These are phyloP conservation scores for Rhynchospora pubera DNA, from an alignment of 176 grass and related monocot genomes.

Conservation along the genomic window DNA sequence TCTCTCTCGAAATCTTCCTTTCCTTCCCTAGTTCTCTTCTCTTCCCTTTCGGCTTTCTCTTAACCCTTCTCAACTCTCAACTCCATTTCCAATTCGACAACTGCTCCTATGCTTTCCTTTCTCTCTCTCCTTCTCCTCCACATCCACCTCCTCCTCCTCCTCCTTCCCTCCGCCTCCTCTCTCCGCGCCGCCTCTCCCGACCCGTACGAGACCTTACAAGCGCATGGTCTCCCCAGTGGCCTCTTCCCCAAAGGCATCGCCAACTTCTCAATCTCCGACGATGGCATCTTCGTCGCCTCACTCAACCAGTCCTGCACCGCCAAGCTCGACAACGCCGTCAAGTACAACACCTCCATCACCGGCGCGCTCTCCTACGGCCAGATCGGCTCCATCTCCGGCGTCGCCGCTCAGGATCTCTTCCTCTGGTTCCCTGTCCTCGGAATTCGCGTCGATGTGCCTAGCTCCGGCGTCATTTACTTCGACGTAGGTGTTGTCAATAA, in stretches of 20 bases:
- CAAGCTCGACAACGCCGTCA: slow-evolving; percentile 39
- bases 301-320: slow-evolving; percentile 46
- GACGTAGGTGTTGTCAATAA: slow-evolving; percentile 70
- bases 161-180: neutral
- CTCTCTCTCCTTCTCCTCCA: neutral
- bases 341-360: slow-evolving; percentile 52
- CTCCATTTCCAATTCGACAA: neutral
- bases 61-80: neutral
- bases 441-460: slow-evolving; percentile 53
- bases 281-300: slow-evolving; percentile 41
- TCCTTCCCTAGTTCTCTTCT: no score
- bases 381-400: slow-evolving; percentile 43
- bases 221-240: slow-evolving; percentile 39
- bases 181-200: neutral
- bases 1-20: neutral
- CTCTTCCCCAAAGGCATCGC: slow-evolving; percentile 47
- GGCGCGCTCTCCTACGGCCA: slow-evolving; percentile 44
- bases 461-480: slow-evolving; percentile 72
- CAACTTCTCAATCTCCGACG: slow-evolving; percentile 33
- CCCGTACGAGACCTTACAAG: slow-evolving; percentile 40
- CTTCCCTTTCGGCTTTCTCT: neutral
- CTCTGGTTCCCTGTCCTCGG: slow-evolving; percentile 67
- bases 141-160: neutral
- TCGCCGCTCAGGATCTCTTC: slow-evolving; percentile 65
- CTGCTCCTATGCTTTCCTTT: neutral